Conservation (phyloP, 495 filamentous ascomycete species). For the Astrothelium macrocarpum region DNA sequence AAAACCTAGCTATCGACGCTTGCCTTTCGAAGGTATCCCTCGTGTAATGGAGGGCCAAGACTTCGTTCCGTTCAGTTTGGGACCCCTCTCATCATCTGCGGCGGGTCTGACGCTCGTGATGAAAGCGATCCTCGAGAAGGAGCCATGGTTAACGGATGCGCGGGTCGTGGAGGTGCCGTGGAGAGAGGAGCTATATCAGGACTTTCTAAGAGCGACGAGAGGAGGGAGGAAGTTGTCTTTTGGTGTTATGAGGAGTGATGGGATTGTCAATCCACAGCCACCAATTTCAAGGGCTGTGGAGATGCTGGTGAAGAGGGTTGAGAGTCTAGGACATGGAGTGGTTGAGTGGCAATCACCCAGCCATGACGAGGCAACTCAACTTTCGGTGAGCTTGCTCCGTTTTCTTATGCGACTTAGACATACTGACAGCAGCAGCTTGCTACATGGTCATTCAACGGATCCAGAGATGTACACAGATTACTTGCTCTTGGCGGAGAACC, state of each 20-base stretch:
- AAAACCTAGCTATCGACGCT: conserved; percentile 48
- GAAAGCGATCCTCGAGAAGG: conserved; percentile 23
- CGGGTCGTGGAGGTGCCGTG: conserved; percentile 17
- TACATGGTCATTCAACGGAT: not conserved
- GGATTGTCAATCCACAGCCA: conserved; percentile 60
- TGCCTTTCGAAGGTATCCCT: conserved; percentile 44
- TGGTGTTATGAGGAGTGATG: conserved; percentile 62
- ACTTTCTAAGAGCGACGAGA: not conserved
- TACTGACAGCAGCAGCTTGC: too few relatives aligned
- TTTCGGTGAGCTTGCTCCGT: not conserved
- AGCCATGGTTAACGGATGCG: conserved; percentile 19
- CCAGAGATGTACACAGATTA: not conserved
- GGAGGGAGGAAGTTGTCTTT: conserved; percentile 42
- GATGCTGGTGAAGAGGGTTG: conserved; percentile 45
- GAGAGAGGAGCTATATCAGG: conserved; percentile 9
- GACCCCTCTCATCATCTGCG: conserved; percentile 53
- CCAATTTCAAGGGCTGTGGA: conserved; percentile 53
- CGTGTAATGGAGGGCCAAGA: conserved; percentile 48
- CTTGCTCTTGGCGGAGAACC: not conserved
- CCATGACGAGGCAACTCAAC: conserved; percentile 18
- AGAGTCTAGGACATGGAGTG: conserved; percentile 42
- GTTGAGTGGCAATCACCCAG: conserved; percentile 56
- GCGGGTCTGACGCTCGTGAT: conserved; percentile 59
- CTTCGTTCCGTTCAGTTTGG: conserved; percentile 49
- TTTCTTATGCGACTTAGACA: too few relatives aligned